A percentile compares a stretch with the other conserved stretches of the same genome.
phyloP scores from a whole-genome alignment of 2,329 filamentous ascomycete genomes.

The Fusarium graminum region DNA sequence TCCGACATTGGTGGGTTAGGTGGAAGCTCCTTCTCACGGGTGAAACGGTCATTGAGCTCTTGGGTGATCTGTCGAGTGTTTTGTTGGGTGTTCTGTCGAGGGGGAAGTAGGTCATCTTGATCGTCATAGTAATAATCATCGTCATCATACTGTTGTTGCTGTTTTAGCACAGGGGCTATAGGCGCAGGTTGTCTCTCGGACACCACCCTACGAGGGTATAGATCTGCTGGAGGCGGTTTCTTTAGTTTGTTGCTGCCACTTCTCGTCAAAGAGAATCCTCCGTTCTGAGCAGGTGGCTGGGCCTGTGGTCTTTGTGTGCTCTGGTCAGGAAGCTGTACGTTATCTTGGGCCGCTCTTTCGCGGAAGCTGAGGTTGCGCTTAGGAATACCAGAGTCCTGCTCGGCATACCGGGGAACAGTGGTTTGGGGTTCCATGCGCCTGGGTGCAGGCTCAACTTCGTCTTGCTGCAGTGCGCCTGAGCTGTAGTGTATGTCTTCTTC shows the following conservation, averaged over 20 bases:
- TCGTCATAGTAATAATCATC: slow-evolving; percentile 42
- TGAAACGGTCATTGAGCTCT: slow-evolving; percentile 46
- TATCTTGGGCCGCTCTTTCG: slow-evolving; percentile 66
- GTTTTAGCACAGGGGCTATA: slow-evolving; percentile 20
- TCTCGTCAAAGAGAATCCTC: slow-evolving; percentile 58
- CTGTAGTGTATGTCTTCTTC: slow-evolving; percentile 41
- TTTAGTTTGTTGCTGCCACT: slow-evolving; percentile 70
- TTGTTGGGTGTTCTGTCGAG: slow-evolving; percentile 32
- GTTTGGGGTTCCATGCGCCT: slow-evolving; percentile 44
- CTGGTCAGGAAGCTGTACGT: slow-evolving; percentile 53
- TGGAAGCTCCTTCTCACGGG: slow-evolving; percentile 54
- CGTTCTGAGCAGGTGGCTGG: slow-evolving; percentile 50
- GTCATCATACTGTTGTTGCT: slow-evolving; percentile 30
- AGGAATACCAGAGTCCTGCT: slow-evolving; percentile 55
- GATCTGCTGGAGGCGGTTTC: slow-evolving; percentile 69
- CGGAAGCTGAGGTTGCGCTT: slow-evolving; percentile 71
- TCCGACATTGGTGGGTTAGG: slow-evolving; percentile 49
- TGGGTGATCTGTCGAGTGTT: slow-evolving; percentile 30
- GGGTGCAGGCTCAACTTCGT: slow-evolving; percentile 29
- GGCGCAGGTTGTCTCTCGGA: slow-evolving; percentile 54
- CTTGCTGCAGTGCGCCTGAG: slow-evolving; percentile 41
- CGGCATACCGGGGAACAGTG: slow-evolving; percentile 62
- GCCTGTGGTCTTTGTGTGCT: slow-evolving; percentile 45
- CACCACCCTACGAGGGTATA: slow-evolving; percentile 58
- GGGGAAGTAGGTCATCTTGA: slow-evolving; percentile 28